These are phyloP conservation scores for Plasmodium inui DNA, from an alignment of 169 alveolate genomes.

Conservation along the genomic window DNA sequence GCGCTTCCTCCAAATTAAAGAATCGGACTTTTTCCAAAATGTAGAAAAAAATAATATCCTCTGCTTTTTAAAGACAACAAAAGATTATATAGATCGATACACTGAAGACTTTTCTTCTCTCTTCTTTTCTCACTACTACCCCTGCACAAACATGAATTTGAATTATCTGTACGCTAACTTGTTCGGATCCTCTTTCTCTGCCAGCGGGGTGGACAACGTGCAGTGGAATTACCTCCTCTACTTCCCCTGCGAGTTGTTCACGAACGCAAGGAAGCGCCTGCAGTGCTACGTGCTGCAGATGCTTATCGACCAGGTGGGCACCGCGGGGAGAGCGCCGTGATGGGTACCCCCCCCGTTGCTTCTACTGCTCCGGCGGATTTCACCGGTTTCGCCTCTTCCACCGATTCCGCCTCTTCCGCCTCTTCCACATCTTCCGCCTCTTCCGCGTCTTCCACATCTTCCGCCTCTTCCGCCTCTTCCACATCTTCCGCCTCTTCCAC, in stretches of 20 bases:
- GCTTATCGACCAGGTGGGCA: slow-evolving; percentile 30
- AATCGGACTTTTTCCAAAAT: slow-evolving; percentile 22
- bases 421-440: no score
- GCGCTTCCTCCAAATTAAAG: slow-evolving; percentile 62
- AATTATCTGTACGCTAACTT: slow-evolving; percentile 40
- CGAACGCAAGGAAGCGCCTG: slow-evolving; percentile 44
- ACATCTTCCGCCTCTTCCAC: no score
- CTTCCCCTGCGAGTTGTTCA: slow-evolving; percentile 40
- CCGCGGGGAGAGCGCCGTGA: neutral
- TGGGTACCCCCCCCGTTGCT: neutral
- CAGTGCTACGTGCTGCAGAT: slow-evolving; percentile 25
- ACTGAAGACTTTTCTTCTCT: slow-evolving; percentile 46
- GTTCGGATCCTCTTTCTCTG: neutral
- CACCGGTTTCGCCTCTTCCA: neutral
- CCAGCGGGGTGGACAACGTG: slow-evolving; percentile 5
- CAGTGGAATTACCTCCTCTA: slow-evolving; percentile 62
- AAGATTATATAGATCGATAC: slow-evolving; percentile 59
- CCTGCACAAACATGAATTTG: slow-evolving; percentile 47
- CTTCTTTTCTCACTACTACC: slow-evolving; percentile 30
- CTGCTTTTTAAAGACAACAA: slow-evolving; percentile 16
- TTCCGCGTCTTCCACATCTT: neutral
- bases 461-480: neutral
- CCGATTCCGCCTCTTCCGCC: no score
- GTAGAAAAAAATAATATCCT: slow-evolving; percentile 31
- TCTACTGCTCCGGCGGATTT: neutral